A percentile compares a stretch with the other conserved stretches of the same genome.
These are phyloP conservation scores for Hysterangium stoloniferum DNA, from an alignment of 768 basidiomycete species.

Conservation along the genomic window DNA sequence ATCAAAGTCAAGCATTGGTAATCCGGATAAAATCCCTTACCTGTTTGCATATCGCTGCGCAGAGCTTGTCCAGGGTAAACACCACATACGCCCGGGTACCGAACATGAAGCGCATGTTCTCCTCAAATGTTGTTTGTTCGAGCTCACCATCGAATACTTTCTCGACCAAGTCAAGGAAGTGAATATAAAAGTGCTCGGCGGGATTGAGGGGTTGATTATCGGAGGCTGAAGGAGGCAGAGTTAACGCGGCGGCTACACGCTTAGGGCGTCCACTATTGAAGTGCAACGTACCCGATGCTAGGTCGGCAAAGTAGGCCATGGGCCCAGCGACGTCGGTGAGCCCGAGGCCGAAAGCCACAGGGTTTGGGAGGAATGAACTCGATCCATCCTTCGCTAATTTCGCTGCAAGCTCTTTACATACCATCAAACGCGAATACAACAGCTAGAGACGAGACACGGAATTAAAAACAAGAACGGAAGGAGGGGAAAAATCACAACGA, in stretches of 20 bases:
- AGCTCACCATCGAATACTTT: constrained; percentile 90
- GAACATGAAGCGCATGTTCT: constrained; percentile 93
- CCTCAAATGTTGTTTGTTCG: constrained; percentile 88
- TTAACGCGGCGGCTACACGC: constrained; percentile 8
- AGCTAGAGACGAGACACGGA: constrained; percentile 42
- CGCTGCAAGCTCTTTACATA: constrained; percentile 77
- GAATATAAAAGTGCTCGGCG: constrained; percentile 63
- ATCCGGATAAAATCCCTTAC: constrained; percentile 34
- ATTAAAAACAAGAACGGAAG: constrained; percentile 12
- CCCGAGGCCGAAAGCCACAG: constrained; percentile 75
- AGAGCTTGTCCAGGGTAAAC: constrained; percentile 91
- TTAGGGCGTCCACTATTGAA: constrained; percentile 2
- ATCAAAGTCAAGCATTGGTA: constrained; percentile 4
- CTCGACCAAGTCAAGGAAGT: constrained; percentile 85
- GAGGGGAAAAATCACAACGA: constrained; percentile 23
- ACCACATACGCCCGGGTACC: constrained; percentile 85
- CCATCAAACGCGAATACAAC: constrained; percentile 78
- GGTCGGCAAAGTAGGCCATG: constrained; percentile 7
- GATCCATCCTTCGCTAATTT: constrained; percentile 58
- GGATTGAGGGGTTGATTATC: constrained; percentile 20
- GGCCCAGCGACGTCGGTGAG: constrained; percentile 78
- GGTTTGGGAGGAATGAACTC: constrained; percentile 62
- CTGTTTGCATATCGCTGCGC: constrained; percentile 87
- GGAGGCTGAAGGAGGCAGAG: constrained; percentile 1
- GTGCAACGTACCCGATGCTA: constrained; percentile 12